Evolutionary conservation across 371 early-diverging fungal species (phyloP), one percentile per base, ranked within the genome.

Genomic region (Coemansia sp.): DNA sequence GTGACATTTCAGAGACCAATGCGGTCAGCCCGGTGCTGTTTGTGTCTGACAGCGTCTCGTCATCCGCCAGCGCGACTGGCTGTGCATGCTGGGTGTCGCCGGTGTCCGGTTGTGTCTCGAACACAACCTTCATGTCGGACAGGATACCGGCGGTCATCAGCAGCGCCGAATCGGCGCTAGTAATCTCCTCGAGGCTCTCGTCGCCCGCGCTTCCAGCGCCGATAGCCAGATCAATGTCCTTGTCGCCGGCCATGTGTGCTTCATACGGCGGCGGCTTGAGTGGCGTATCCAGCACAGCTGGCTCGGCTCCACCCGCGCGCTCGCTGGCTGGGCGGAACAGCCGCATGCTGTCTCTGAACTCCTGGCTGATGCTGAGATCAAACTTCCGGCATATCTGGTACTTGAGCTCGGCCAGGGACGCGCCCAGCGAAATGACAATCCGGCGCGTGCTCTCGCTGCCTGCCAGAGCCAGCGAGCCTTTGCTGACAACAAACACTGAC

Each of bases 351-450:
- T 11, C 41, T 40, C 10, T 8, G 32, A n/a, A 16, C 14, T 16
- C 45, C 16, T 45, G 45, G 16, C 16, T 16, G 30, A 55, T 5
- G 10, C 14, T 32, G 32, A 64, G 26, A 1, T 34, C 40, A 50
- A 59, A 65, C 10, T 13, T 47, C 6, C 50, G 47, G 26, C 48
- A 20, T 36, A 68, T 59, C 51, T 50, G 59, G 32, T 13, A 7
- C 59, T 68, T 67, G 13, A 66, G 51, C 39, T 68, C 69, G 9
- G 34, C 54, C 43, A 68, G 34, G 13, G 69, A 50, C n/a, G 69
- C 69, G 2, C 54, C 59, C 9, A 59, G 56, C 43, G 67, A 50
- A 20, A 68, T 59, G 5, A 35, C 57, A 34, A 67, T 51, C 34
- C 57, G 68, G 16, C 16, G 53, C 40, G 45, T 47, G 36, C 38